Conservation (phyloP, 2,329 filamentous ascomycete genomes). For the Aspergillus felis region DNA sequence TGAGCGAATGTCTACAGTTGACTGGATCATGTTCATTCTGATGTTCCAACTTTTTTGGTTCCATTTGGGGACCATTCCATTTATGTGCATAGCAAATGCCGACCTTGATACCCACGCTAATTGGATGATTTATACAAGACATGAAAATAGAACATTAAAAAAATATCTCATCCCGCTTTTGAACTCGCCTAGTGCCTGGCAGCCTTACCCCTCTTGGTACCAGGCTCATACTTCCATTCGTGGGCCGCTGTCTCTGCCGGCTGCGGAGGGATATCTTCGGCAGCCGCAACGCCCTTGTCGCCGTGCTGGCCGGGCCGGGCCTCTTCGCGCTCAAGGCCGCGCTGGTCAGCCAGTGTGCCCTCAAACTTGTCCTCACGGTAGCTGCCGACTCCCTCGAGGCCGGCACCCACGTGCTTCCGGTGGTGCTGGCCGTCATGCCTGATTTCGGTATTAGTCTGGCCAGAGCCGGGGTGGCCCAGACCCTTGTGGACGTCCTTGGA, state of each 20-base stretch:
- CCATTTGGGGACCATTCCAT: neutral
- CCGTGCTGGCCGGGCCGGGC: constrained; percentile 17
- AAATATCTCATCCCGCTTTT: neutral
- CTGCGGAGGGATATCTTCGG: constrained; percentile 27
- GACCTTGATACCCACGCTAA: constrained; percentile 6
- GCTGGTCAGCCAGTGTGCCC: constrained; percentile 21
- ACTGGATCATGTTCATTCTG: constrained; percentile 1
- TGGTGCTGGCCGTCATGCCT: constrained; percentile 43
- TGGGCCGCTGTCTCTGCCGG: constrained; percentile 25
- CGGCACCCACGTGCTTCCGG: constrained; percentile 39
- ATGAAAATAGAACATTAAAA: neutral
- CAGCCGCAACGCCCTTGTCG: constrained; percentile 27
- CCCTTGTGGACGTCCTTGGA: constrained; percentile 53
- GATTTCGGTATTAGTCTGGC: constrained; percentile 47
- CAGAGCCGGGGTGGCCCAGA: constrained; percentile 49
- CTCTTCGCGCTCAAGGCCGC: constrained; percentile 27
- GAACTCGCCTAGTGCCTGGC: neutral
- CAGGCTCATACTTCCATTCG: constrained; percentile 26
- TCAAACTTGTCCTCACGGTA: constrained; percentile 19
- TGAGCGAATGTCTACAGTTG: constrained; percentile 1
- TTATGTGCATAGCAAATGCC: constrained; percentile 1
- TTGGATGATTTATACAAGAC: constrained; percentile 2
- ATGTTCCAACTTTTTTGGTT: neutral
- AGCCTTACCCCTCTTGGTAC: constrained; percentile 19
- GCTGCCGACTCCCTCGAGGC: constrained; percentile 44